Base-by-base conservation (phyloP, 2,329 filamentous ascomycete species). In the Ophiostoma fasciatum region DNA sequence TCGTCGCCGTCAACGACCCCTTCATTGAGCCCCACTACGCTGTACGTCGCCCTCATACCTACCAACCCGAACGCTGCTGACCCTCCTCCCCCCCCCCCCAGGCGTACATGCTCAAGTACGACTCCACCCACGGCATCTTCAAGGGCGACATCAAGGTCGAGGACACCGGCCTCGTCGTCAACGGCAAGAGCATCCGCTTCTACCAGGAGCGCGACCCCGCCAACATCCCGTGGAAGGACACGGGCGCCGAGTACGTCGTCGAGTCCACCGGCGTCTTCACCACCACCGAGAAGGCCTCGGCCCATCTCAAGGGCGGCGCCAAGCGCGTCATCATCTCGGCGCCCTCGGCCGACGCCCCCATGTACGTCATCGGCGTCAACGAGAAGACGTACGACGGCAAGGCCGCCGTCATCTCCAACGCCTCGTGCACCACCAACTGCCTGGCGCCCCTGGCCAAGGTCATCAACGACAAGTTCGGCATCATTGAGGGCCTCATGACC, bases 361-460 rank as follows among this genome's bases (percentile, higher is more conserved):
- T 98, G 90, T 98, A 92, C 77, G 90, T 98, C 60, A 92, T 94
- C 78, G 90, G 90, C 61, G 90, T 98, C 71, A 98, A 96, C 76
- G 72, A 96, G 68, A 74, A 87, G 63, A 72, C 65, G 54, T 96
- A 96, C 79, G 88, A 82, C 63, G 78, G 80, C 60, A 82, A 82
- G 61, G 74, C 90, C 63, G 69, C 84, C 54, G 79, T 98, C 62
- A 83, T 96, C 70, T 96, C 90, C 69, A 98, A 98, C 73, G 90
- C 90, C 54, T 96, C 90, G 53, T 96, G 90, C 84, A 98, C 90
- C 63, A 96, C 90, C 74, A 98, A 98, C 83, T 96, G 90, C 79
- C 70, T 98, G 66, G 90, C 90, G 63, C 90, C 90, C 61, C 82
- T 98, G 49, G 90, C 90, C 71, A 98, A 96, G 82, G 85, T 96